Evolutionary conservation across 768 basidiomycete species (phyloP), one percentile per base, ranked within the genome.

Genomic region (Pleurotus tuoliensis): DNA sequence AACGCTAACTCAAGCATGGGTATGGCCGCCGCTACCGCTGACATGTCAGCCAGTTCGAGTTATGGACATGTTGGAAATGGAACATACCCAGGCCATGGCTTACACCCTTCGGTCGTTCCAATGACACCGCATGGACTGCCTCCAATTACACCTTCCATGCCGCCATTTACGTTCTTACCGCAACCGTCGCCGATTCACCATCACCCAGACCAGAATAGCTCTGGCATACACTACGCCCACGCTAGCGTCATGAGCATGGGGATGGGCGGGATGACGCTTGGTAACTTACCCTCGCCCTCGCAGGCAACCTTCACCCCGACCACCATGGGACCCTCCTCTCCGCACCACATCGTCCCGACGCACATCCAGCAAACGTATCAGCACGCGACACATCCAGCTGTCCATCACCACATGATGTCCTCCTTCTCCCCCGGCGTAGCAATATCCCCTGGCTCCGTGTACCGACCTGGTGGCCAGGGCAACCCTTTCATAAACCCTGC

Each of bases 141-240:
- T 12, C 89, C 92, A 1, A 93, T 97, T 65, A 97, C 95, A n/a
- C 94, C 95, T 0, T 90, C 89, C 58, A 98, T 98, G 95, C 96
- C 96, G 1, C 86, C 92, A 4, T 98, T 97, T 72, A 87, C 85
- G 11, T 95, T 97, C 70, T 76, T 88, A 38, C 78, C 82, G 15
- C 82, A 82, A 30, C 59, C 60, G 40, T 63, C 62, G 8, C 66
- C 53, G n/a, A 53, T 49, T 9, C 56, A 41, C 11, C 58, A 61
- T 20, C 58, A 56, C 24, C 34, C 46, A 16, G 41, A 38, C 25
- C 4, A 47, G 12, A n/a, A 27, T 41, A 41, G 18, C 39, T 25
- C 51, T 20, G 22, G n/a, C 3, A 53, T 53, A 38, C 51, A 53
- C 24, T 53, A 43, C 51, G 37, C 51, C 1, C 51, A n/a, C 12